Base-by-base conservation (phyloP, 345 rosid genomes). In the Rhodamnia argentea region DNA sequence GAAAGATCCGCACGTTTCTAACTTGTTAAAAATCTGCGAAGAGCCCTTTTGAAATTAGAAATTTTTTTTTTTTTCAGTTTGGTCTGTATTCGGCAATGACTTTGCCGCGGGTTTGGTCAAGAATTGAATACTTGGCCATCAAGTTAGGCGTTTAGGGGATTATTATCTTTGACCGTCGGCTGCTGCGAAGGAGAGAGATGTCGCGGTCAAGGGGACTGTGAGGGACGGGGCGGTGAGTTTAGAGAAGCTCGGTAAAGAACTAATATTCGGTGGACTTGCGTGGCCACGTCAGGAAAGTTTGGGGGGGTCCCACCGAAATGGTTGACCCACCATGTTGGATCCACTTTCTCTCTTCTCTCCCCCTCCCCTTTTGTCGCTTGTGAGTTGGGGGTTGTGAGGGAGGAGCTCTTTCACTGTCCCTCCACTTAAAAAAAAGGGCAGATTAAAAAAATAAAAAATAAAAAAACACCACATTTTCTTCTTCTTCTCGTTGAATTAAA, bases 271-370 rank as follows among this genome's bases (percentile, higher is more conserved):
- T 24, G 82, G 62, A 90, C 88, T 86, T 27, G 27, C 37, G 86
- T 87, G 84, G 93, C 96, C 99, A 94, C 94, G 93, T 93, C 89
- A 86, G 88, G 12, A 13, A 15, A 16, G 55, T 53, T 37, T n/a
- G n/a, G n/a, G 55, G 22, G 55, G 47, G 47, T 44, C 78, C 89
- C 94, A 91, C 52, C 88, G 27, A 78, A 88, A 88, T 27, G 91
- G 89, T 90, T 89, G 92, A 90, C 94, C 94, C 93, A 90, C 92
- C 88, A 90, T 58, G 85, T 88, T 64, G 83, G 87, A 32, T 37
- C 83, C 83, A 86, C 78, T 60, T 32, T 62, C 74, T 27, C 74
- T n/a, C 70, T 13, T 18, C 88, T 22, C 86, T 54, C 88, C 81
- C 83, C n/a, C 84, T 44, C 44, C 32, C 32, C 70, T 88, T 84